Conservation (phyloP, 192 early-diverging fungal species). For the Coemansia sp. region DNA sequence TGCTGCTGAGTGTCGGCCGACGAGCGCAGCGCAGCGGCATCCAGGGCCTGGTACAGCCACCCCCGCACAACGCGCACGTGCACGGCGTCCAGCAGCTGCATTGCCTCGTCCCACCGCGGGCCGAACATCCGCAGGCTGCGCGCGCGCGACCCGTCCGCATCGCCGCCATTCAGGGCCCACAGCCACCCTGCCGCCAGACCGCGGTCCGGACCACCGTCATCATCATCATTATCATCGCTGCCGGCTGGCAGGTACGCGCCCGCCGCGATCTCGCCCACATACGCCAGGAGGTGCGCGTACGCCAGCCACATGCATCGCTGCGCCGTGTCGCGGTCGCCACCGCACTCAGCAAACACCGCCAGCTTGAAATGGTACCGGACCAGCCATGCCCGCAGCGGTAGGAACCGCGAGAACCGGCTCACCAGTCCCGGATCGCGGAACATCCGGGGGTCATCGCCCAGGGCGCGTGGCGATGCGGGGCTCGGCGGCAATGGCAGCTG, state of each 20-base stretch:
- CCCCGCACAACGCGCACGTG: constrained; percentile 40
- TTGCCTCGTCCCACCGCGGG: constrained; percentile 32
- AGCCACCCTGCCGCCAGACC: constrained; percentile 31
- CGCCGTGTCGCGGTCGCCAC: constrained; percentile 38
- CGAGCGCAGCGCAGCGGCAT: constrained; percentile 7
- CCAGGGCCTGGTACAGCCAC: constrained; percentile 44
- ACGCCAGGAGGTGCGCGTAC: constrained; percentile 24
- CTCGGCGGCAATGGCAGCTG: constrained; percentile 23
- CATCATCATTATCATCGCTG: too few species aligned
- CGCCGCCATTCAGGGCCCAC: constrained; percentile 40
- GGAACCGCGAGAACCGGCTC: constrained; percentile 12
- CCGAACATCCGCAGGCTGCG: constrained; percentile 45
- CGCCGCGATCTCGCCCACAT: constrained; percentile 27
- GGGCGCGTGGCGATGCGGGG: background rate
- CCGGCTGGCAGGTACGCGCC: constrained; percentile 34
- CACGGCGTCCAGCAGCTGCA: constrained; percentile 27
- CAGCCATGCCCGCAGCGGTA: constrained; percentile 48
- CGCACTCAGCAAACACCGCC: constrained; percentile 34
- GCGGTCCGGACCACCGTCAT: background rate
- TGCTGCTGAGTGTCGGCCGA: background rate
- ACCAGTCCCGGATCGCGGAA: constrained; percentile 9
- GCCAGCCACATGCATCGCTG: constrained; percentile 43
- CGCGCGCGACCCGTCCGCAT: constrained; percentile 21
- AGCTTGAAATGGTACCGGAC: constrained; percentile 45
- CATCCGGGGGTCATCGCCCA: background rate